A percentile compares a stretch with the other conserved stretches of the same genome.
Conservation (phyloP, 2,329 filamentous ascomycete genomes). For the Aureobasidium lini region DNA sequence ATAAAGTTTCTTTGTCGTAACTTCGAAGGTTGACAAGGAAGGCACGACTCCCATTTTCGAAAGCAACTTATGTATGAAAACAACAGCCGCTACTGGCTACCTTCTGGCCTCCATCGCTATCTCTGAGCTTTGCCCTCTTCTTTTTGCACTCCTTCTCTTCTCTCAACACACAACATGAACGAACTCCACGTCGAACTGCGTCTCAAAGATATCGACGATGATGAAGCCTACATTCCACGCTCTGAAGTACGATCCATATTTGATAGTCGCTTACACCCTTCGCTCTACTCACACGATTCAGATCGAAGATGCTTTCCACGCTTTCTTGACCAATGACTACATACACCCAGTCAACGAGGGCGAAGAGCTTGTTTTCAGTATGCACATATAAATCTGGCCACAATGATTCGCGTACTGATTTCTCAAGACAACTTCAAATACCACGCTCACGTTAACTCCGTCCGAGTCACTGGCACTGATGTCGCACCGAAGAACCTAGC, state of each 20-base stretch:
- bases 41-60: background rate
- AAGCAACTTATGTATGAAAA: too few species aligned
- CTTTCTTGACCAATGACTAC: background rate
- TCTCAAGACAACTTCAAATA: background rate
- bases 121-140: background rate
- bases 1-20: background rate
- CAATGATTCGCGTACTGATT: background rate
- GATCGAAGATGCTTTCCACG: background rate
- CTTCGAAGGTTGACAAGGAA: background rate
- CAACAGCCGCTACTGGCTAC: too few species aligned
- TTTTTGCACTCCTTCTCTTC: background rate
- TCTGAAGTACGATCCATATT: background rate
- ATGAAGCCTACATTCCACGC: background rate
- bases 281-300: background rate
- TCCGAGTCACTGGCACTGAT: background rate
- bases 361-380: background rate
- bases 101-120: too few species aligned
- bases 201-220: background rate
- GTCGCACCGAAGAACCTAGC: slow-evolving; percentile 17
- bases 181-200: slow-evolving; percentile 3
- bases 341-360: background rate
- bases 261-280: background rate
- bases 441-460: background rate
- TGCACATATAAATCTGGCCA: background rate
- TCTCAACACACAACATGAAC: background rate